Base-by-base conservation (phyloP, 192 early-diverging fungal genomes). In the Coemansia sp. region DNA sequence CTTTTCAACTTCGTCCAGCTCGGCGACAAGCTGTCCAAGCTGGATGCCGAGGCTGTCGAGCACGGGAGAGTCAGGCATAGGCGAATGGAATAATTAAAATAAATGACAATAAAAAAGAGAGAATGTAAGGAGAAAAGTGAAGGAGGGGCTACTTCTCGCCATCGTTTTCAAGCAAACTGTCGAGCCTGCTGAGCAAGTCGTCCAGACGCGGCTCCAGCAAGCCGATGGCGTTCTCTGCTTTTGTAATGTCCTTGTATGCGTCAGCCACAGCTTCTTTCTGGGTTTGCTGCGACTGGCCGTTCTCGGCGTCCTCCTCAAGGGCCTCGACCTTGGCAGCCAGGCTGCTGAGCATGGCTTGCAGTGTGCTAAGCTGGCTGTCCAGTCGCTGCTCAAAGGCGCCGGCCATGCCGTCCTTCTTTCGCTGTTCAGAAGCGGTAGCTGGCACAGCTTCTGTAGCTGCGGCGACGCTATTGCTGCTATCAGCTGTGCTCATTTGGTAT, bases 181-280 rank as follows among this genome's bases (percentile, higher is more conserved):
- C 76, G 35, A 79, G 63, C 11, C 56, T 44, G 26, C 65, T 39
- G 1, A 79, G 67, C 29, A 79, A 57, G 1, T 18, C 8, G 53
- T 79, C 70, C 27, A 79, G 40, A 37, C 58, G 66, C 14, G 66
- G 21, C 53, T 79, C 76, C 21, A 69, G 63, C 21, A 43, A 42
- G 19, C 52, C 67, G 39, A 72, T 35, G 17, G 63, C 62, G 14
- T 66, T 27, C 41, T 79, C 76, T 0, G 61, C 62, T n/a, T 40
- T 32, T 11, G 52, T 17, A 19, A 69, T 72, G 19, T 72, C 76
- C 50, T 62, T 62, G 26, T 60, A 61, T 8, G 70, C 76, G 33
- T 72, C 67, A 17, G 68, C 65, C 6, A 74, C 61, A 15, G 38
- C 19, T 21, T 35, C 26, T 38, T 59, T 22, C 2, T 22, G 40